Evolutionary conservation across 176 grass and related monocot genomes (phyloP).

Genomic region (Thinopyrum elongatum): DNA sequence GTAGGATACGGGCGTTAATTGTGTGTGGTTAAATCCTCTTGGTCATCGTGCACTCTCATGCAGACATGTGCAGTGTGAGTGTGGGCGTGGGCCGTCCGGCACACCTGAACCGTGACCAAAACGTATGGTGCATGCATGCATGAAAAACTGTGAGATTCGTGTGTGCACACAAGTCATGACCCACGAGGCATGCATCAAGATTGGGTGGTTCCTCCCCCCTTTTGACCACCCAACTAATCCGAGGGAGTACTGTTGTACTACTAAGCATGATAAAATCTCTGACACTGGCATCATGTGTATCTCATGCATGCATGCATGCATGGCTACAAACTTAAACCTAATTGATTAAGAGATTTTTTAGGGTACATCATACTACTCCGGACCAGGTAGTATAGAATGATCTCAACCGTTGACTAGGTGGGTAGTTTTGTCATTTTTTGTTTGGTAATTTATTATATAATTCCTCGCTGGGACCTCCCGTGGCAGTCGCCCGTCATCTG

Average conservation of each 20-base stretch:
- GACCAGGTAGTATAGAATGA: no score
- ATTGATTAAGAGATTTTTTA: no score
- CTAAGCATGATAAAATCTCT: not conserved
- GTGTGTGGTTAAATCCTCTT: not conserved
- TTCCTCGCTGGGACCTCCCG: no score
- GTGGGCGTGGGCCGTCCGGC: not conserved
- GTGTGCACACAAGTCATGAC: constrained; percentile 29
- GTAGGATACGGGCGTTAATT: not conserved
- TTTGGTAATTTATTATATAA: no score
- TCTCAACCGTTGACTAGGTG: no score
- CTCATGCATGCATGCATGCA: not conserved
- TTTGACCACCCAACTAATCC: constrained; percentile 33
- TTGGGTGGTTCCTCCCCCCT: not conserved
- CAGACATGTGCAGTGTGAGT: not conserved
- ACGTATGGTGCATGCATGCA: not conserved
- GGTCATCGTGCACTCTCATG: not conserved
- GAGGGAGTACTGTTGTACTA: not conserved
- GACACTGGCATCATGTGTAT: not conserved
- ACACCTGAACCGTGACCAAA: constrained; percentile 33
- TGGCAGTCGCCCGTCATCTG: no score
- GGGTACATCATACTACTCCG: no score
- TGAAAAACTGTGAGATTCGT: constrained; percentile 25
- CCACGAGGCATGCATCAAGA: constrained; percentile 10
- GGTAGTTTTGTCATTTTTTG: no score
- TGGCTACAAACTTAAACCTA: not conserved